These are phyloP conservation scores for Perkinsus olseni DNA, from an alignment of 169 alveolate genomes.

Conservation along the genomic window DNA sequence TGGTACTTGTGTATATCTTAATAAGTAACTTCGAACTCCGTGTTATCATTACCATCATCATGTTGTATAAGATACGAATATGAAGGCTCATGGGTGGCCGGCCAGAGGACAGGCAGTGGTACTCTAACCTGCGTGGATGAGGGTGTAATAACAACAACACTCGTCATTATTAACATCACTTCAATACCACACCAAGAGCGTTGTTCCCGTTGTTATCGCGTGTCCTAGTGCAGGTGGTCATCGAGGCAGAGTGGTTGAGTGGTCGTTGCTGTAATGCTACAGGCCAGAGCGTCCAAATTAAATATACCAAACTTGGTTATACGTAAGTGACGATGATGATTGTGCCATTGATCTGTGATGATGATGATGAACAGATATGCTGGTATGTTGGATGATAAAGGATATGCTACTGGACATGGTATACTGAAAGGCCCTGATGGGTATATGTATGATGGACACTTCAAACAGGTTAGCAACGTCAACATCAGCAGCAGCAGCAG, in stretches of 20 bases:
- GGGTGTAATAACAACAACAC: background rate
- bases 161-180: too few relatives aligned
- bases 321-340: background rate
- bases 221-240: background rate
- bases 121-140: background rate
- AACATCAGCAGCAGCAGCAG: background rate
- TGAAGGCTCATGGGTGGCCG: background rate
- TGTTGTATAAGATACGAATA: background rate
- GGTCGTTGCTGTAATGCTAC: background rate
- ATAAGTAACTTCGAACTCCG: background rate
- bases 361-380: background rate
- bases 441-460: background rate
- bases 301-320: background rate
- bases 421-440: background rate
- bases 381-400: background rate
- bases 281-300: background rate
- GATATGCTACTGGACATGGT: background rate
- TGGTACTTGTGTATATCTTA: background rate
- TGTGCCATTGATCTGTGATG: background rate
- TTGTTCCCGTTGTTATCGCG: too few relatives aligned
- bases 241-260: background rate
- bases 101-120: background rate
- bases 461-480: background rate
- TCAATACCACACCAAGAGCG: too few relatives aligned
- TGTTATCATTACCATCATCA: background rate